These are phyloP conservation scores for Phalaenopsis aphrodite DNA, from an alignment of 106 monocot species.

Conservation along the genomic window DNA sequence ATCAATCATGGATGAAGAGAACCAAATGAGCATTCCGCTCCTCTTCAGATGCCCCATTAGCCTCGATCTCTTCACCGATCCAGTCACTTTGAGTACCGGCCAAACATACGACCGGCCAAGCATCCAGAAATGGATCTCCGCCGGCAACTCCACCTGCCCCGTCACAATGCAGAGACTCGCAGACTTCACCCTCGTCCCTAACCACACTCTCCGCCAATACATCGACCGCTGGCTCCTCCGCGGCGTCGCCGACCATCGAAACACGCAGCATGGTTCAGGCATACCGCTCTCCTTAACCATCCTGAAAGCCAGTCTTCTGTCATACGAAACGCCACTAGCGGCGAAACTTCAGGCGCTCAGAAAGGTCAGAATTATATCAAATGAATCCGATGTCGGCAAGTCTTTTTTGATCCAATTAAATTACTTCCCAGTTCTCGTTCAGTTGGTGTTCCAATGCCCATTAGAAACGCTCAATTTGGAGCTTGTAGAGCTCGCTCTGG, in stretches of 20 bases:
- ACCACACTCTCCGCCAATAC: slow-evolving; percentile 72
- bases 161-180: slow-evolving; percentile 84
- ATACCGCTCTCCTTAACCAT: slow-evolving; percentile 26
- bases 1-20: neutral
- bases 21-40: slow-evolving; percentile 63
- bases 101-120: slow-evolving; percentile 85
- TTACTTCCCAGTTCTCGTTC: slow-evolving; percentile 53
- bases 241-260: neutral
- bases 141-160: slow-evolving; percentile 76
- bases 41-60: slow-evolving; percentile 61
- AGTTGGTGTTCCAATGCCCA: slow-evolving; percentile 33
- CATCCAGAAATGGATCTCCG: slow-evolving; percentile 83
- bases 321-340: neutral
- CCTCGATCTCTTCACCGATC: slow-evolving; percentile 64
- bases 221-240: slow-evolving; percentile 74
- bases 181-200: slow-evolving; percentile 19
- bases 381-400: slow-evolving; percentile 64
- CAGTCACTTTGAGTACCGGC: slow-evolving; percentile 86
- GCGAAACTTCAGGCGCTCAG: slow-evolving; percentile 18
- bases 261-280: neutral
- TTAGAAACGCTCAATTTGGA: slow-evolving; percentile 1
- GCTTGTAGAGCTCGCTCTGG: slow-evolving; percentile 39
- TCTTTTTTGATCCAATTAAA: slow-evolving; percentile 51
- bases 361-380: slow-evolving; percentile 43
- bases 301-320: slow-evolving; percentile 38